Conservation (phyloP, 176 grass and related monocot species). For the Aegilops tauschii region DNA sequence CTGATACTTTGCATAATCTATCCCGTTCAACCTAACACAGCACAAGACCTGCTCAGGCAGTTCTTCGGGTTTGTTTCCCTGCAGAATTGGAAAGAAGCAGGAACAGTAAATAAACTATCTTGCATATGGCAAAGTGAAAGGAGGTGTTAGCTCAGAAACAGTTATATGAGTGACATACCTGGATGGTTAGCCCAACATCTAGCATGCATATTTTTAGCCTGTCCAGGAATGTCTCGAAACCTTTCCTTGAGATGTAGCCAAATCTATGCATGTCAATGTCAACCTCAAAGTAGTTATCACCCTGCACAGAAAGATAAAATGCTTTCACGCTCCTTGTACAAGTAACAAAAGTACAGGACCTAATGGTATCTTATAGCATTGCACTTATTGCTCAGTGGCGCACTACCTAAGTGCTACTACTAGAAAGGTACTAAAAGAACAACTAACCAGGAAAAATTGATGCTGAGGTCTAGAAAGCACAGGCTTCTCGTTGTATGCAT, state of each 20-base stretch:
- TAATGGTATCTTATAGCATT: conserved; percentile 5
- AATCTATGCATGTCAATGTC: conserved; percentile 99
- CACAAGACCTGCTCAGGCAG: conserved; percentile 88
- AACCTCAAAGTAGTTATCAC: conserved; percentile 88
- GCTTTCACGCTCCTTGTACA: background rate
- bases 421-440: background rate
- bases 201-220: conserved; percentile 81
- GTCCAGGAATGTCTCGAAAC: conserved; percentile 89
- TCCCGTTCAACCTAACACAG: conserved; percentile 88
- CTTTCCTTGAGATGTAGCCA: conserved; percentile 97
- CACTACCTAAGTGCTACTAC: background rate
- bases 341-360: background rate
- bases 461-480: conserved; percentile 96
- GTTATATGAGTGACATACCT: conserved; percentile 47
- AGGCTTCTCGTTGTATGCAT: conserved; percentile 96
- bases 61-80: conserved; percentile 94
- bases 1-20: conserved; percentile 79
- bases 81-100: conserved; percentile 20
- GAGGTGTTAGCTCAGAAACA: background rate
- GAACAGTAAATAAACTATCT: background rate
- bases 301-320: conserved; percentile 54
- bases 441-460: conserved; percentile 81
- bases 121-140: background rate
- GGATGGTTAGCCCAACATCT: conserved; percentile 96
- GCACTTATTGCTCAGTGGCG: background rate